Conservation (phyloP, 169 alveolate genomes). For the Eimeria maxima region DNA sequence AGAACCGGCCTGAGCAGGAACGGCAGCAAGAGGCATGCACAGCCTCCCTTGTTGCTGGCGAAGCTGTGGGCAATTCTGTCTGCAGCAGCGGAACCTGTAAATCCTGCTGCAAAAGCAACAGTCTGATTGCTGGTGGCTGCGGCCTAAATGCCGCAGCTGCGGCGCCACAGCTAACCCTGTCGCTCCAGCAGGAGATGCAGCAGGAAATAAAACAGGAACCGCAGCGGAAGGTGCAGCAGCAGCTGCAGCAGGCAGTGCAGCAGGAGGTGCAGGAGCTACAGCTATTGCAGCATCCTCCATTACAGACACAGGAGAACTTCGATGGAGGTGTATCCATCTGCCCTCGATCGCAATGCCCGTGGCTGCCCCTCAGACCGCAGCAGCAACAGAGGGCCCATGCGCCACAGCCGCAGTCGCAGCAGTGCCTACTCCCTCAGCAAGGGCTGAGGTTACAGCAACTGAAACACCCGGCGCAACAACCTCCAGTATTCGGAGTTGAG, state of each 20-base stretch:
- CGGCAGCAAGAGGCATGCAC: background rate
- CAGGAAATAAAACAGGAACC: background rate
- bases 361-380: background rate
- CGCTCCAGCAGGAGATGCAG: background rate
- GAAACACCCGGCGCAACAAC: background rate
- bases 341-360: background rate
- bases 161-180: background rate
- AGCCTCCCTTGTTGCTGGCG: background rate
- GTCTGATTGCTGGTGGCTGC: background rate
- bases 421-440: background rate
- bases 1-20: slow-evolving; percentile 17
- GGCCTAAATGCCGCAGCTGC: background rate
- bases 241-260: background rate
- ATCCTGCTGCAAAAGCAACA: background rate
- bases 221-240: slow-evolving; percentile 34
- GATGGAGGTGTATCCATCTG: background rate
- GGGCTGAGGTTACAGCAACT: background rate
- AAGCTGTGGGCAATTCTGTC: background rate
- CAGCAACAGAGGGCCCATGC: background rate
- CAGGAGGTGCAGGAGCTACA: background rate
- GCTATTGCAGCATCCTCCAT: background rate
- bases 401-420: background rate
- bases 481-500: background rate
- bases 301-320: background rate
- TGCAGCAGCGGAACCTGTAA: background rate